Percentiles rank a stretch among this genome's conserved stretches.
Conservation (phyloP, 169 alveolate genomes). For the Eimeria sp. region DNA sequence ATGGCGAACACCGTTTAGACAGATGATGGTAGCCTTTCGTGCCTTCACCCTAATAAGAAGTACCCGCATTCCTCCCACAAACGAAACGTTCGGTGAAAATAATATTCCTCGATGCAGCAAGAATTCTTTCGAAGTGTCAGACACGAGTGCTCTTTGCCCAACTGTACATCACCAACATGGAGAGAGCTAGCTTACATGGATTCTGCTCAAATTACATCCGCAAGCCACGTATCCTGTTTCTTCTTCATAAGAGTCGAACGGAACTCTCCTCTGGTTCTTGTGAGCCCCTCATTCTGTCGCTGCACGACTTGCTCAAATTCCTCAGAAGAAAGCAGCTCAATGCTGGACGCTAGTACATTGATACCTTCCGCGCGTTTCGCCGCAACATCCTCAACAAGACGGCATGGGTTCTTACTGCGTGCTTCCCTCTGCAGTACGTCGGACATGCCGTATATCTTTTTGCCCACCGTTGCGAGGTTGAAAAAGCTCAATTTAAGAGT, state of each 20-base stretch:
- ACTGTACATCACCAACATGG: neutral
- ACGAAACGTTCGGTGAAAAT: neutral
- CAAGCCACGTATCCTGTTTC: slow-evolving; percentile 1
- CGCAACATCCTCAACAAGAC: neutral
- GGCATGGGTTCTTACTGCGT: slow-evolving; percentile 22
- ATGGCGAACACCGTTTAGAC: neutral
- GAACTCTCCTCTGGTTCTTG: neutral
- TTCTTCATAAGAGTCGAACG: neutral
- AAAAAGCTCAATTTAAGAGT: neutral
- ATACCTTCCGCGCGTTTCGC: neutral
- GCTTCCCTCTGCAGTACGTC: neutral
- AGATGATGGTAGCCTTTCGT: neutral
- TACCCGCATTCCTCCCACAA: neutral
- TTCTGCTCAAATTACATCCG: neutral
- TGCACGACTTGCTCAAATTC: neutral
- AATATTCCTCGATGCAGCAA: neutral
- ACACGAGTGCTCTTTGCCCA: neutral
- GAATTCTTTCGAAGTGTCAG: neutral
- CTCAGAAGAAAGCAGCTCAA: neutral
- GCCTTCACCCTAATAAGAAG: neutral
- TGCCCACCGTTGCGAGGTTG: neutral
- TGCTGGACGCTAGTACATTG: neutral
- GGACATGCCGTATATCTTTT: neutral
- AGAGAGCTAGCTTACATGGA: neutral
- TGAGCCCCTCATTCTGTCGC: neutral